Evolutionary conservation across 331 rosid genomes (phyloP), one percentile per base, ranked within the genome.

Genomic region (Spiraea crenata): DNA sequence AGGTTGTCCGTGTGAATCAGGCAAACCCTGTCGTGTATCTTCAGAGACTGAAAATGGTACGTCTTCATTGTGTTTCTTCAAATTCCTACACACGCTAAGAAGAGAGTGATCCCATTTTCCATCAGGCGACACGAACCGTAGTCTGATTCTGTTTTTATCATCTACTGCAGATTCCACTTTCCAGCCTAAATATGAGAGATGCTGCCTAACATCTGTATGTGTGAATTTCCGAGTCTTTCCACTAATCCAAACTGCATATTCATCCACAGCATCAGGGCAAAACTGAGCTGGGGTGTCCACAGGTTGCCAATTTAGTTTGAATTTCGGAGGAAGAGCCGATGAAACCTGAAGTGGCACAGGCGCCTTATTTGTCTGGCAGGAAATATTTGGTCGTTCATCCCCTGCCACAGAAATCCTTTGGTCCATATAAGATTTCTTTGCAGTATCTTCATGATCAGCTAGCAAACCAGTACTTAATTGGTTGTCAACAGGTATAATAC

Each of bases 361-460:
- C 42, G 54, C 69, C 15, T 71, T 80, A 72, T 70, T 77, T 48
- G 49, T 67, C 8, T 25, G 69, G 34, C 40, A 38, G 49, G 74
- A 74, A 46, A 7, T 5, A 63, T 74, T 57, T 55, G 74, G 20
- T 44, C 10, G 59, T 50, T 56, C 81, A 19, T 59, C 66, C 64
- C 54, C 69, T 69, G 49, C 44, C 25, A 35, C 16, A n/a, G 71
- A 65, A 68, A 65, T 44, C 47, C 56, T 52, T 42, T 35, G 51
- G 73, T 55, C 72, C 76, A 16, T n/a, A 52, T 10, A 73, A 78
- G 42, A 41, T 58, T 74, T 68, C 67, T 70, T 58, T 1, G 25
- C 51, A 31, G 12, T 38, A 71, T 60, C 69, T 61, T 75, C 86
- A 79, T 57, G 63, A 59, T 62, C 70, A 70, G 63, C 55, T 25